Base-by-base conservation (phyloP, 495 filamentous ascomycete genomes). In the Aspergillus kassunensis region DNA sequence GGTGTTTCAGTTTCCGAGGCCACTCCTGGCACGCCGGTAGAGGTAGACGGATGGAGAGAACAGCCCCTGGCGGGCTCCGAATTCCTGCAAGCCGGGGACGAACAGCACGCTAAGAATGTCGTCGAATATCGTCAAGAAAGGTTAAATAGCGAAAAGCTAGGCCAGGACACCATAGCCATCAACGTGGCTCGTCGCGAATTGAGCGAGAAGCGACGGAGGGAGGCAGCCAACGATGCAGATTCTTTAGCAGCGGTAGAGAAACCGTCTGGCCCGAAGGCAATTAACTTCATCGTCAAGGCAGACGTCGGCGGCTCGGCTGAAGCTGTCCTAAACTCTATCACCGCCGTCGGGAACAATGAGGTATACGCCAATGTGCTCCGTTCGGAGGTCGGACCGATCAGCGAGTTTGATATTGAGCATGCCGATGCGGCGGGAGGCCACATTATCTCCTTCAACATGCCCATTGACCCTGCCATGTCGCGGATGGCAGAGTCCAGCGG, bases 271-370 rank as follows among this genome's bases (percentile, higher is more conserved):
- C 75, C 80, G 6, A 82, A 87, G 51, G 62, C 81, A n/a, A 74
- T 96, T 46, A 80, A 83, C 54, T 90, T 96, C 69, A 79, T 92
- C 36, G 74, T 99, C 71, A 97, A 97, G 70, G 91, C 83, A 36
- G 95, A 99, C 62, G 93, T 97, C 13, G 83, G 82, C 49, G 93
- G 93, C 9, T 96, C 91, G 1, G 91, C 90, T 6, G 93, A 99
- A 67, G 93, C 93, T 5, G 86, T 97, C 7, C 66, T 85, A 44
- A 85, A 88, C 44, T 79, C 85, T 12, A 74, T 97, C 53, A 70
- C 80, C 18, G 78, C 82, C 48, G 70, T 96, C 44, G 90, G 92
- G 24, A 96, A 87, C 72, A 80, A 88, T 56, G 88, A 95, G 61
- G 84, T 97, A 15, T 79, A 72, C 13, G 80, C 90, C 12, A 81